Evolutionary conservation across 2,329 filamentous ascomycete genomes (phyloP).

Genomic region (Botrytis medusae): DNA sequence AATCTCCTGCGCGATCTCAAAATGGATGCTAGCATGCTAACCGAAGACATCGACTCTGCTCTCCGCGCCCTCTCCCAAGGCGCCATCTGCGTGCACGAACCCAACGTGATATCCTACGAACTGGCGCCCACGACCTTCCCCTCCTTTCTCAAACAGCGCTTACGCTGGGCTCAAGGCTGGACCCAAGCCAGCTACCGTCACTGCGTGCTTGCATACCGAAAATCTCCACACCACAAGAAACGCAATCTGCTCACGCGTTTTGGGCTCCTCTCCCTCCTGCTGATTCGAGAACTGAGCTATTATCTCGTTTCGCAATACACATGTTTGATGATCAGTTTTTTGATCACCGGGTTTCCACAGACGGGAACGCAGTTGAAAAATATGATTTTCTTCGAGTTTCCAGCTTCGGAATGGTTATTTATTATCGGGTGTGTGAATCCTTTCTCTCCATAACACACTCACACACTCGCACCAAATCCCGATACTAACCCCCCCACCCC

Average conservation of each 20-base stretch:
- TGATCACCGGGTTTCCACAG: conserved; percentile 47
- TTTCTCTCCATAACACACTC: neutral
- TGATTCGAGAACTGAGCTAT: conserved; percentile 48
- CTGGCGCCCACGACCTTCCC: conserved; percentile 47
- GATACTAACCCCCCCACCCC: neutral
- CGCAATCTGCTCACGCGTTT: conserved; percentile 44
- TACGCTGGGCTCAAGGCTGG: conserved; percentile 53
- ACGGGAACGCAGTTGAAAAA: conserved; percentile 42
- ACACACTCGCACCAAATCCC: too few relatives aligned
- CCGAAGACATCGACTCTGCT: conserved; percentile 52
- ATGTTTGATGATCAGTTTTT: conserved; percentile 47
- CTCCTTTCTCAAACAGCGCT: conserved; percentile 51
- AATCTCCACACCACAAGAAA: conserved; percentile 39
- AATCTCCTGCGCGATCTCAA: conserved; percentile 46
- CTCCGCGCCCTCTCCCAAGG: conserved; percentile 43
- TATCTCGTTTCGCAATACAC: conserved; percentile 51
- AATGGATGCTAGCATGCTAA: conserved; percentile 52
- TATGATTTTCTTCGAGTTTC: conserved; percentile 50
- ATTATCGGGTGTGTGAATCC: conserved; percentile 43
- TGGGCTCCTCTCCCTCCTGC: conserved; percentile 47
- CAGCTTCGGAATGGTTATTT: conserved; percentile 49
- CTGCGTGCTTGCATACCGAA: conserved; percentile 45
- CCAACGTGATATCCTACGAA: conserved; percentile 51
- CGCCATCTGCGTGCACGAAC: conserved; percentile 47
- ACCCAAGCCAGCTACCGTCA: conserved; percentile 49